A percentile compares a stretch with the other conserved stretches of the same genome.
phyloP scores from a whole-genome alignment of 2,329 filamentous ascomycete species.

The Cytospora paraplurivora region DNA sequence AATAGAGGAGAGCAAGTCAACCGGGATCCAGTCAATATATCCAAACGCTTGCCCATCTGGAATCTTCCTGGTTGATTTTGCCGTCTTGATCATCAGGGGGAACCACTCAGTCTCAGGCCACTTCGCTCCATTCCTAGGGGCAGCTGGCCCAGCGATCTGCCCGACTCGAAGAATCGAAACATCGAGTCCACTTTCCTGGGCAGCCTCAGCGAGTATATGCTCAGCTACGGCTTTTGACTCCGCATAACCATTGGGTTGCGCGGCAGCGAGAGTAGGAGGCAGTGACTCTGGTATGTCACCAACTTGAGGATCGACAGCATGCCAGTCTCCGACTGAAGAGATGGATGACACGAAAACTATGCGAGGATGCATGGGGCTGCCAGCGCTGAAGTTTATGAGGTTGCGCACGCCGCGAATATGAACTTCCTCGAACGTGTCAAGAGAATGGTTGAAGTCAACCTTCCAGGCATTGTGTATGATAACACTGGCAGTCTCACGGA shows the following conservation, averaged over 20 bases:
- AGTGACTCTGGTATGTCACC: constrained; percentile 24
- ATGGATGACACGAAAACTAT: constrained; percentile 33
- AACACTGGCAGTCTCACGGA: background rate
- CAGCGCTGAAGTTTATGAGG: constrained; percentile 27
- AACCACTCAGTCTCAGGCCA: constrained; percentile 33
- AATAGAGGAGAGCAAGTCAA: constrained; percentile 23
- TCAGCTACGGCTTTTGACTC: constrained; percentile 31
- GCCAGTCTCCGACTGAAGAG: constrained; percentile 29
- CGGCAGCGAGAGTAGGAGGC: constrained; percentile 10
- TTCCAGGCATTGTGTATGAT: constrained; percentile 34
- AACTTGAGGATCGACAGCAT: background rate
- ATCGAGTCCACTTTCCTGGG: constrained; percentile 6
- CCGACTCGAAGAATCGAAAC: constrained; percentile 30
- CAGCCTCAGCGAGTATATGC: constrained; percentile 25
- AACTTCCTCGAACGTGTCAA: constrained; percentile 29
- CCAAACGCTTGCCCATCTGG: constrained; percentile 25
- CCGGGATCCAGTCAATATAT: constrained; percentile 32
- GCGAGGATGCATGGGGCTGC: constrained; percentile 11
- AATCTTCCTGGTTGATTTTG: constrained; percentile 26
- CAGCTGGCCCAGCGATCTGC: constrained; percentile 30
- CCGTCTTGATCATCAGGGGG: constrained; percentile 29
- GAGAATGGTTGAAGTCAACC: constrained; percentile 33
- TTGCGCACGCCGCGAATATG: constrained; percentile 30
- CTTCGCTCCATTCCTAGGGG: constrained; percentile 8
- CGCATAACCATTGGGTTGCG: constrained; percentile 29